These are phyloP conservation scores for Plasmodium knowlesi DNA, from an alignment of 169 alveolate species.

Conservation along the genomic window DNA sequence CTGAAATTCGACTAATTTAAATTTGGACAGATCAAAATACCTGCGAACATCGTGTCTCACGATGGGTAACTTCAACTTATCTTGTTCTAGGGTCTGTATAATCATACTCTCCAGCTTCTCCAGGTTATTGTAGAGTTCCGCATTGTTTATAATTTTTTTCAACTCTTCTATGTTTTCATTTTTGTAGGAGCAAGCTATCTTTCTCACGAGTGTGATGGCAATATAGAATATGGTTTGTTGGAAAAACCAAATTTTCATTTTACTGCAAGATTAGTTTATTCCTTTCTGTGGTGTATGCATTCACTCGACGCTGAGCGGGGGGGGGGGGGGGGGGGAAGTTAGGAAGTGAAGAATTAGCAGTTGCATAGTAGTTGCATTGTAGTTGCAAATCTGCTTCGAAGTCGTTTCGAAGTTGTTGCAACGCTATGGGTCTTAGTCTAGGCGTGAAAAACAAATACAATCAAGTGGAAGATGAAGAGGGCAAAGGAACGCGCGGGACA, in stretches of 20 bases:
- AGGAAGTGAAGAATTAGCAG: too few relatives aligned
- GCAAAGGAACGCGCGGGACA: not conserved
- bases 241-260: slow-evolving; percentile 38
- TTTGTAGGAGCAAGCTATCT: slow-evolving; percentile 16
- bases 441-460: not conserved
- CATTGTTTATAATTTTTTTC: slow-evolving; percentile 36
- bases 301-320: not conserved
- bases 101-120: slow-evolving; percentile 3
- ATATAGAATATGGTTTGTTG: slow-evolving; percentile 36
- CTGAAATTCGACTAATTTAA: not conserved
- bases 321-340: not conserved
- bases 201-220: slow-evolving; percentile 1
- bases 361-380: too few relatives aligned
- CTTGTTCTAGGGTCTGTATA: slow-evolving; percentile 34
- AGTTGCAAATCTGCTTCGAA: not conserved
- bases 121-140: not conserved
- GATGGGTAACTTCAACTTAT: slow-evolving; percentile 30
- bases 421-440: not conserved
- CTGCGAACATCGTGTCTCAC: not conserved
- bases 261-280: not conserved
- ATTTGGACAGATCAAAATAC: slow-evolving; percentile 9
- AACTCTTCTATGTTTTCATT: slow-evolving; percentile 33
- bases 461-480: not conserved
- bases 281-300: not conserved
- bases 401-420: not conserved